A percentile compares a stretch with the other conserved stretches of the same genome.
These are phyloP conservation scores for Allium sativum DNA, from an alignment of 106 monocot genomes.

Conservation along the genomic window DNA sequence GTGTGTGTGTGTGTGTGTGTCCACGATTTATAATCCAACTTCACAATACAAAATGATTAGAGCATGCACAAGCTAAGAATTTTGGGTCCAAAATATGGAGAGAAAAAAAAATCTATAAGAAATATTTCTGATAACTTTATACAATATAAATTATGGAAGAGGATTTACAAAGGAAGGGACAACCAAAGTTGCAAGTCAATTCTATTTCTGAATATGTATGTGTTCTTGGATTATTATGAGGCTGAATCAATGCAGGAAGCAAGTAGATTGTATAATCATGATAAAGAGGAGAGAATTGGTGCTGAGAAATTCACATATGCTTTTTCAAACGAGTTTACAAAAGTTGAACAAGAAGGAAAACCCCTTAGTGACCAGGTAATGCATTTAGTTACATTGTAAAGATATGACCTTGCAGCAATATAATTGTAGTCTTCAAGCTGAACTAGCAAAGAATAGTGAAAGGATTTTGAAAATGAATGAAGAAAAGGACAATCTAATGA, in stretches of 20 bases:
- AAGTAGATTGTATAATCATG: conserved; percentile 33
- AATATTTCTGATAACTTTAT: too few species aligned
- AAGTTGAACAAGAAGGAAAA: conserved; percentile 28
- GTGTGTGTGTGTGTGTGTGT: too few species aligned
- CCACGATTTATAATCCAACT: too few species aligned
- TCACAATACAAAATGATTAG: too few species aligned
- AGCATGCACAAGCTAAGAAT: too few species aligned
- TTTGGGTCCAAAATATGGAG: too few species aligned
- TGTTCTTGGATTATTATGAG: neutral
- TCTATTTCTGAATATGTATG: neutral
- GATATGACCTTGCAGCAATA: conserved; percentile 87
- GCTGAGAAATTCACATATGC: conserved; percentile 26
- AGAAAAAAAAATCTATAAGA: too few species aligned
- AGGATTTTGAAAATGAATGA: conserved; percentile 38
- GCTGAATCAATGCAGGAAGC: conserved; percentile 23
- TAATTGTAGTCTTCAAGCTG: conserved; percentile 64
- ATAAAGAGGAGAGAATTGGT: conserved; percentile 24
- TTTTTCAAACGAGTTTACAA: conserved; percentile 37
- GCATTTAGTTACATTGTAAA: conserved; percentile 1
- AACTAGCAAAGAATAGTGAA: conserved; percentile 30
- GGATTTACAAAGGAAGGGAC: conserved; percentile 44
- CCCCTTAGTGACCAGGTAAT: conserved; percentile 40
- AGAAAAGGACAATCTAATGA: conserved; percentile 60
- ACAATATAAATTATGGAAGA: conserved; percentile 23
- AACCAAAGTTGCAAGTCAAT: conserved; percentile 37